Conservation (phyloP, 257 asterid species). For the Solanum pimpinellifolium region DNA sequence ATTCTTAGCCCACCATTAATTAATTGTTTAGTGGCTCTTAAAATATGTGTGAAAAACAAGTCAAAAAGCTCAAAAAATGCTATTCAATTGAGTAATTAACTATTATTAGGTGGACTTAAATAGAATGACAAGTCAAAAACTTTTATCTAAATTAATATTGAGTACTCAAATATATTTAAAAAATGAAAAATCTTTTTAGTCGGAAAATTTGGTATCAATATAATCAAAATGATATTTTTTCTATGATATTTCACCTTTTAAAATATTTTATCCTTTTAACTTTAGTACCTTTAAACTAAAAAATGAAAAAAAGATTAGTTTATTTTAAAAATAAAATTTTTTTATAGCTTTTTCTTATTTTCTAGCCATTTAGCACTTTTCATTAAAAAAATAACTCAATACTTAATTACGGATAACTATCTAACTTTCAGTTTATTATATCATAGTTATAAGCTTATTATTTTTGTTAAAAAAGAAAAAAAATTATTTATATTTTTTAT, state of each 20-base stretch:
- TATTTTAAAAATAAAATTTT: too few species aligned
- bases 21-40: too few species aligned
- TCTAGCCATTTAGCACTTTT: too few species aligned
- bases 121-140: not conserved
- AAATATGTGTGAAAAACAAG: not conserved
- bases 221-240: too few species aligned
- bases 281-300: too few species aligned
- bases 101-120: not conserved
- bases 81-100: not conserved
- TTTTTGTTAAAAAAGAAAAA: not conserved
- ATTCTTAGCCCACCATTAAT: not conserved
- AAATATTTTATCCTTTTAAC: too few species aligned
- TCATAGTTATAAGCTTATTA: not conserved
- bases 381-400: too few species aligned
- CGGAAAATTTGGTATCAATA: too few species aligned
- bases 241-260: too few species aligned
- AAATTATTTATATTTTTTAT: not conserved
- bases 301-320: too few species aligned
- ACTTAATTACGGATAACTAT: not conserved
- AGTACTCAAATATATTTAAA: not conserved
- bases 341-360: too few species aligned
- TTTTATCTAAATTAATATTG: not conserved
- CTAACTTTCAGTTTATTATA: not conserved
- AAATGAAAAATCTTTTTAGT: not conserved
- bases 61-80: not conserved